phyloP scores from a whole-genome alignment of 2,329 filamentous ascomycete genomes.

The Colletotrichum orbiculare region DNA sequence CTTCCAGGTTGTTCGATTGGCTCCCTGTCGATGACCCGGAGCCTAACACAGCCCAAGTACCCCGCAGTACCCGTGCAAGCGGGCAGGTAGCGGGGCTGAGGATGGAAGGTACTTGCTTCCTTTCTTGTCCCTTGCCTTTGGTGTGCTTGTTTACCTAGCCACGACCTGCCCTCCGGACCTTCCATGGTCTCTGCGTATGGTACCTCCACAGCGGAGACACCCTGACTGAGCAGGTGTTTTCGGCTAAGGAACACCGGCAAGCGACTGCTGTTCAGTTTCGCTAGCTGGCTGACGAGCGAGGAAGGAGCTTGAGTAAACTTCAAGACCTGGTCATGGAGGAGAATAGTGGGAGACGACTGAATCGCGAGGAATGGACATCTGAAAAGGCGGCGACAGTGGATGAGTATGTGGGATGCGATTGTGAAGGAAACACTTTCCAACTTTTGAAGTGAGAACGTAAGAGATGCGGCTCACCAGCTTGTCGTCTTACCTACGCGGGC shows the following conservation, averaged over 20 bases:
- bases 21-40: background rate
- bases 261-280: no score
- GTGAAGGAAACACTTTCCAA: background rate
- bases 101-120: constrained; percentile 3
- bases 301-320: constrained; percentile 3
- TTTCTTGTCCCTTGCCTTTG: background rate
- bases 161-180: no score
- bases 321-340: background rate
- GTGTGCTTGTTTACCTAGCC: background rate
- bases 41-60: background rate
- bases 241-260: background rate
- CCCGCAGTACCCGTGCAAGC: background rate
- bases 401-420: background rate
- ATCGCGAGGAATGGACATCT: no score
- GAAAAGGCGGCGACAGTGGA: background rate
- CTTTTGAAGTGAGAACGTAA: constrained; percentile 4
- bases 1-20: background rate
- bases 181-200: no score
- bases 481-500: background rate
- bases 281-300: no score
- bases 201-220: background rate
- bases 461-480: constrained; percentile 28
- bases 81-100: constrained; percentile 9
- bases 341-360: no score
- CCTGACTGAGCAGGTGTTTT: background rate